Evolutionary conservation across 2,329 filamentous ascomycete genomes (phyloP).

Genomic region (Cercospora zeae-maydis): DNA sequence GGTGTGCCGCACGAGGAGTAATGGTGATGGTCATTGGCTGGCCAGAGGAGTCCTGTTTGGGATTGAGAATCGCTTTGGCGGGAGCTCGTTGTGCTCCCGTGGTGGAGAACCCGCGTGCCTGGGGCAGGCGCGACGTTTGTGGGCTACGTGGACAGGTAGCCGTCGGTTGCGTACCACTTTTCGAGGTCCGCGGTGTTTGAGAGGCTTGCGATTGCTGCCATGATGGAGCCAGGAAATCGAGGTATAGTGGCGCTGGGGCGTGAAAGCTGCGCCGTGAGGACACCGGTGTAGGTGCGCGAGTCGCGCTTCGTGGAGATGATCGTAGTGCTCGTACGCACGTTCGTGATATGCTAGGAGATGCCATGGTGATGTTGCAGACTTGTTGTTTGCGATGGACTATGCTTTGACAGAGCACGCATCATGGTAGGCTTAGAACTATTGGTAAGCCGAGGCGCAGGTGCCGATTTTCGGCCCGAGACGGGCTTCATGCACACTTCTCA

Average conservation of each 20-base stretch:
- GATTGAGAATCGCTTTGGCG: conserved; percentile 57
- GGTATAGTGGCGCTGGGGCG: conserved; percentile 31
- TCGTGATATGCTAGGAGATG: conserved; percentile 17
- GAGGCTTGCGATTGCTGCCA: conserved; percentile 20
- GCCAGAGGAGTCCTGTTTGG: conserved; percentile 75
- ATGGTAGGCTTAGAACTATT: conserved; percentile 8
- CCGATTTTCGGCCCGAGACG: conserved; percentile 1
- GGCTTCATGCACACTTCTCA: neutral
- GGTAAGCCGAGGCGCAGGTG: conserved; percentile 11
- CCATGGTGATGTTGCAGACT: conserved; percentile 12
- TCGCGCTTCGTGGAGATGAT: neutral
- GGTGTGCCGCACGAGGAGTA: conserved; percentile 71
- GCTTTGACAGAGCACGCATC: neutral
- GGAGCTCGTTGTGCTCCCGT: neutral
- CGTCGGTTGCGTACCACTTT: neutral
- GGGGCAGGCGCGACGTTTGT: neutral
- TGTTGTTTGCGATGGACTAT: neutral
- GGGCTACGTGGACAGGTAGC: neutral
- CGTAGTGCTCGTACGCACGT: conserved; percentile 18
- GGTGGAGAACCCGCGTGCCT: conserved; percentile 20
- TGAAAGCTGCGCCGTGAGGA: conserved; percentile 8
- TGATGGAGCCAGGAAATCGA: conserved; percentile 37
- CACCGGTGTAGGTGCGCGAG: neutral
- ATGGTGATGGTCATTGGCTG: conserved; percentile 81
- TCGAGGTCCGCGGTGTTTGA: neutral